Evolutionary conservation across 306 rosid genomes (phyloP).

Genomic region (Cotoneaster glaucophyllus): DNA sequence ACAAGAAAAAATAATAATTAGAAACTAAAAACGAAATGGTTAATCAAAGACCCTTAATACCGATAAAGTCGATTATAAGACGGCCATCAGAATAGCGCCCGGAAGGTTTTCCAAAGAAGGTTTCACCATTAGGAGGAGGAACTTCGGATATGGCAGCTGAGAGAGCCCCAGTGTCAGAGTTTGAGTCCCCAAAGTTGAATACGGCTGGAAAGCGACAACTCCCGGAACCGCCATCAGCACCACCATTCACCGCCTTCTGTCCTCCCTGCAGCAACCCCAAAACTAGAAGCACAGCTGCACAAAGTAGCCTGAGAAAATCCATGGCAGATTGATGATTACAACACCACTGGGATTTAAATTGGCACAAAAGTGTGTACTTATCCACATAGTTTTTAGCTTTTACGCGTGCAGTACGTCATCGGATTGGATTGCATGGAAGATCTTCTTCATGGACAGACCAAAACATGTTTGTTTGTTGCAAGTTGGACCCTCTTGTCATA

Average conservation of each 20-base stretch:
- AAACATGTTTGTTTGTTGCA: neutral
- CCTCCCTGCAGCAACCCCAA: constrained; percentile 1
- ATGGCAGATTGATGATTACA: neutral
- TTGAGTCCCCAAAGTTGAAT: constrained; percentile 93
- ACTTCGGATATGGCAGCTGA: constrained; percentile 45
- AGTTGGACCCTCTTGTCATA: neutral
- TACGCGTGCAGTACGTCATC: too few relatives aligned
- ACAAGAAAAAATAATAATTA: neutral
- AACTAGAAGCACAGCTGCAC: constrained; percentile 15
- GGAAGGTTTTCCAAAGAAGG: constrained; percentile 61
- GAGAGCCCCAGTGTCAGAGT: constrained; percentile 79
- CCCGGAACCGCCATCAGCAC: constrained; percentile 12
- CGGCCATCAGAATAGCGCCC: constrained; percentile 85
- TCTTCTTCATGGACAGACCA: too few relatives aligned
- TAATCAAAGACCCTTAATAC: constrained; percentile 13
- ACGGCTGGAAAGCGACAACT: constrained; percentile 61
- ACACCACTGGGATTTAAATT: neutral
- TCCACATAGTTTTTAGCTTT: too few relatives aligned
- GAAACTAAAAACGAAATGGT: neutral
- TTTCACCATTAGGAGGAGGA: constrained; percentile 68
- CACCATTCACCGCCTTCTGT: neutral
- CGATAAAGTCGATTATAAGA: constrained; percentile 62
- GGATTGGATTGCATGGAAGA: too few relatives aligned
- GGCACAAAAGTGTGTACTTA: neutral
- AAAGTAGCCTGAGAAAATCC: constrained; percentile 7